A percentile compares a stretch with the other conserved stretches of the same genome.
Conservation (phyloP, 208 protist species). For the Endotrypanum monterogeii region DNA sequence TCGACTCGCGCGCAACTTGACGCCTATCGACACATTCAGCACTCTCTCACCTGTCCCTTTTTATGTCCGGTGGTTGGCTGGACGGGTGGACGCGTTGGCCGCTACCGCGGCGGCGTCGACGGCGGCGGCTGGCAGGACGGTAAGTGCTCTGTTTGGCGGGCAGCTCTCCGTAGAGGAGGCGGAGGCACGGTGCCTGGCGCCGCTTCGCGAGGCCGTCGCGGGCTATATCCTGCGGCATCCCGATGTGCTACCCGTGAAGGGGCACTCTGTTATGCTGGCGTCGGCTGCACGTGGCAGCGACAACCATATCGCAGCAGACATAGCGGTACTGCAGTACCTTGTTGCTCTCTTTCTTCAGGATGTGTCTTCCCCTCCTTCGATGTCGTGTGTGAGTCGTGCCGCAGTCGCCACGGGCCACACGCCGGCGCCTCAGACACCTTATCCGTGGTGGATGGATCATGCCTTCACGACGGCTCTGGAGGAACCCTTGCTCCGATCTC, state of each 20-base stretch:
- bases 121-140: not conserved
- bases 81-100: slow-evolving; percentile 48
- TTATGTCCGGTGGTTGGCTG: slow-evolving; percentile 71
- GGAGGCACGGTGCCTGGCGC: slow-evolving; percentile 29
- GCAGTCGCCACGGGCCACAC: not conserved
- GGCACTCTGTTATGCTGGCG: not conserved
- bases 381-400: not conserved
- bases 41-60: slow-evolving; percentile 86
- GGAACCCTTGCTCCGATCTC: slow-evolving; percentile 59
- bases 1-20: slow-evolving; percentile 33
- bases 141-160: slow-evolving; percentile 42
- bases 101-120: not conserved
- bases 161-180: slow-evolving; percentile 17
- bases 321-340: slow-evolving; percentile 28
- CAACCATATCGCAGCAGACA: slow-evolving; percentile 1
- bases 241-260: slow-evolving; percentile 5
- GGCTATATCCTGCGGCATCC: slow-evolving; percentile 37
- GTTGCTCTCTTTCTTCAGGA: slow-evolving; percentile 21
- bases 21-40: slow-evolving; percentile 64
- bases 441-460: slow-evolving; percentile 63
- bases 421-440: not conserved
- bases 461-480: slow-evolving; percentile 59
- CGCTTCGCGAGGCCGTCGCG: slow-evolving; percentile 42
- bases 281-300: not conserved
- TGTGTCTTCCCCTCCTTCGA: not conserved